phyloP scores from a whole-genome alignment of 805 yeast genomes.

The Saccharomyces cerevisiae region DNA sequence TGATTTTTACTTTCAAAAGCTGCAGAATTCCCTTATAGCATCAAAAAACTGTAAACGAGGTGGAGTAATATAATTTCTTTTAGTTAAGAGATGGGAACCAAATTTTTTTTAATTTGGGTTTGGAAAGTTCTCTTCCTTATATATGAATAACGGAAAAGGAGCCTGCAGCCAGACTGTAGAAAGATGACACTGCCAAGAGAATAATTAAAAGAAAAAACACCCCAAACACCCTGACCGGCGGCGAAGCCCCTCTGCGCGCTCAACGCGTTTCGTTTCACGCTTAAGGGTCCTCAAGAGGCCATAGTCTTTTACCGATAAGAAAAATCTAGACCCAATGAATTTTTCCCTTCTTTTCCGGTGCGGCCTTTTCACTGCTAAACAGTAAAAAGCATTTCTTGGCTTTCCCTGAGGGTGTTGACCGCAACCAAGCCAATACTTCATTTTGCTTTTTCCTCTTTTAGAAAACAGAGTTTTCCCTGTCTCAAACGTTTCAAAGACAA shows the following conservation, averaged over 20 bases:
- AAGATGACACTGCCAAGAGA: neutral
- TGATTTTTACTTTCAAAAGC: neutral
- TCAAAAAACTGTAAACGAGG: neutral
- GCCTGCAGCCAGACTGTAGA: neutral
- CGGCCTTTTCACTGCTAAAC: neutral
- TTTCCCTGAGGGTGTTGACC: neutral
- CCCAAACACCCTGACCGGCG: neutral
- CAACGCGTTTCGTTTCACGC: neutral
- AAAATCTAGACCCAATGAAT: neutral
- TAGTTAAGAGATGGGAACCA: neutral
- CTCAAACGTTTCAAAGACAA: neutral
- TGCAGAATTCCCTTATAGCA: neutral
- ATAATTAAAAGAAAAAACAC: neutral
- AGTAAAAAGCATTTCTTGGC: neutral
- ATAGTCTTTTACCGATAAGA: neutral
- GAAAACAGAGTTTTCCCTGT: neutral
- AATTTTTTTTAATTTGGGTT: neutral
- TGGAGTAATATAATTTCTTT: neutral
- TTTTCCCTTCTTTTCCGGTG: neutral
- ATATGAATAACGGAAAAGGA: neutral
- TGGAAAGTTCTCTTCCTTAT: neutral
- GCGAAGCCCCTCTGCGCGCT: neutral
- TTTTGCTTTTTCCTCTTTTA: neutral
- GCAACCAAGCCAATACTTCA: neutral
- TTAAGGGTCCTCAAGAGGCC: neutral